Percentiles rank a stretch among this genome's conserved stretches.
phyloP scores from a whole-genome alignment of 176 grass and related monocot genomes.

The Rhynchospora breviuscula region DNA sequence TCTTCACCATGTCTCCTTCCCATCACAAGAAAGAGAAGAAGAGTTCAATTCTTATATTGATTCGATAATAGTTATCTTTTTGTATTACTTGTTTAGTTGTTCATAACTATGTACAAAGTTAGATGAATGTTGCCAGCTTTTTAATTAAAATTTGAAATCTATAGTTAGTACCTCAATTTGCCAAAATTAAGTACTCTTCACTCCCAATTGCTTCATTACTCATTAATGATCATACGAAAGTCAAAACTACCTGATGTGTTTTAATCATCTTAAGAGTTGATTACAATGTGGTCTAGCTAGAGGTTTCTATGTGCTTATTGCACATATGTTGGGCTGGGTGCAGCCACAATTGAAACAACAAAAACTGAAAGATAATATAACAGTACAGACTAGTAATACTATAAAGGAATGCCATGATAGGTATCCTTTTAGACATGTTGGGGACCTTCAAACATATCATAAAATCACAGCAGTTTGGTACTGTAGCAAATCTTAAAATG shows the following conservation, averaged over 20 bases:
- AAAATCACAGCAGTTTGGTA: neutral
- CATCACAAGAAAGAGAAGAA: neutral
- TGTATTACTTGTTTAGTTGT: neutral
- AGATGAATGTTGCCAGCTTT: neutral
- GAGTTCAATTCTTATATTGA: neutral
- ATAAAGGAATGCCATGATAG: no score
- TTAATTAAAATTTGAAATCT: neutral
- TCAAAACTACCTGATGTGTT: neutral
- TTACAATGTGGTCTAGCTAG: neutral
- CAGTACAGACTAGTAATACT: neutral
- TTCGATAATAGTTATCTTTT: neutral
- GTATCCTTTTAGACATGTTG: neutral
- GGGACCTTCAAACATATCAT: neutral
- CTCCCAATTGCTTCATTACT: neutral
- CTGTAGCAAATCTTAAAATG: neutral
- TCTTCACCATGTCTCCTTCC: no score
- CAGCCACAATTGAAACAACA: neutral
- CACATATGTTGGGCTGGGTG: neutral
- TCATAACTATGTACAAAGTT: neutral
- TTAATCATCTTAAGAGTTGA: neutral
- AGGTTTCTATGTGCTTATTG: neutral
- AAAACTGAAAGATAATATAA: neutral
- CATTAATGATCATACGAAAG: neutral
- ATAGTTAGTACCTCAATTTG: neutral
- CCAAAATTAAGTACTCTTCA: neutral